phyloP scores from a whole-genome alignment of 2,329 filamentous ascomycete genomes.

The Neonectria coccinea region DNA sequence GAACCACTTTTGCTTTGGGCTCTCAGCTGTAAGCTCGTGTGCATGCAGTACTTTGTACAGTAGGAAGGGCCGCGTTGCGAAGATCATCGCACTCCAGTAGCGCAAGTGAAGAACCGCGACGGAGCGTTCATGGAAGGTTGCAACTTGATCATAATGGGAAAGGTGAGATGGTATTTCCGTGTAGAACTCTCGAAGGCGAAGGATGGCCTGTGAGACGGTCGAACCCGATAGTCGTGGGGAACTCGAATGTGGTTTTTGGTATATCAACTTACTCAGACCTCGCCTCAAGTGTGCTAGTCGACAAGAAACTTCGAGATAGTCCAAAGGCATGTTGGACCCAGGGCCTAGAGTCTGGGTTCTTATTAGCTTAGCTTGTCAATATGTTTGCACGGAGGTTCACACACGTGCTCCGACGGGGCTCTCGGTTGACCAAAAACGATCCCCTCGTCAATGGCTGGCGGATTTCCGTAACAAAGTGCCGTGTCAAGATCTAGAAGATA shows the following conservation, averaged over 20 bases:
- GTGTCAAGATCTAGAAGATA: slow-evolving; percentile 25
- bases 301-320: slow-evolving; percentile 18
- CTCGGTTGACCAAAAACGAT: background rate
- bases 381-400: rapidly evolving
- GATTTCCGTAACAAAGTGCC: slow-evolving; percentile 20
- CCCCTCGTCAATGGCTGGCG: slow-evolving; percentile 16
- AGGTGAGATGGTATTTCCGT: slow-evolving; percentile 16
- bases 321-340: slow-evolving; percentile 16
- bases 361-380: background rate
- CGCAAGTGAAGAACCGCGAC: slow-evolving; percentile 23
- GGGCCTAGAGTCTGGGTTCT: slow-evolving; percentile 13
- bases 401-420: slow-evolving; percentile 18
- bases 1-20: slow-evolving; percentile 18
- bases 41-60: slow-evolving; percentile 18
- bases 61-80: slow-evolving; percentile 20
- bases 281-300: slow-evolving; percentile 7
- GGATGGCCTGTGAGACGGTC: slow-evolving; percentile 10
- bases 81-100: slow-evolving; percentile 27
- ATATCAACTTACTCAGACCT: slow-evolving; percentile 11
- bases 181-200: slow-evolving; percentile 9
- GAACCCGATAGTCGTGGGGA: slow-evolving; percentile 8
- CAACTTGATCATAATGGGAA: slow-evolving; percentile 4
- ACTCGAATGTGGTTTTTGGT: slow-evolving; percentile 8
- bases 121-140: slow-evolving; percentile 22
- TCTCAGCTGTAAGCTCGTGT: background rate